Conservation (phyloP, 2,329 filamentous ascomycete species). For the Paracoccidioides lutzii region DNA sequence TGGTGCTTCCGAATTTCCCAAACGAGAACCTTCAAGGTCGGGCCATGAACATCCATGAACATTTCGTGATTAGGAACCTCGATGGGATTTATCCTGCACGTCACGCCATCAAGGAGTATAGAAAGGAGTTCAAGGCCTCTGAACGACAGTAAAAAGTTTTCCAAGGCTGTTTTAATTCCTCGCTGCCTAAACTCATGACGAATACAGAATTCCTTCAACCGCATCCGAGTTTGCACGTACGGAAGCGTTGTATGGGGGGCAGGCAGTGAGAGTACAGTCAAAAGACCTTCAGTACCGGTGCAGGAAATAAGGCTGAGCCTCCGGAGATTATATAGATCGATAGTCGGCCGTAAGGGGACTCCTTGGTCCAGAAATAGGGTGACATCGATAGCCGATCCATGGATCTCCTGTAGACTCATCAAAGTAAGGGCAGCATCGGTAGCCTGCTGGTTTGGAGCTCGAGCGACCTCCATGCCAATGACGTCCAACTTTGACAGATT, state of each 20-base stretch:
- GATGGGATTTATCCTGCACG: neutral
- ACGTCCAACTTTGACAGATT: neutral
- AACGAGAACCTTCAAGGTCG: neutral
- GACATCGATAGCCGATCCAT: no score
- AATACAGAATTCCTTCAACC: slow-evolving; percentile 1
- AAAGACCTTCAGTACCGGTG: neutral
- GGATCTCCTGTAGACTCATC: no score
- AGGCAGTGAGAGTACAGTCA: neutral
- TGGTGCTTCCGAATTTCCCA: slow-evolving; percentile 1
- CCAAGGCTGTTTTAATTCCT: neutral
- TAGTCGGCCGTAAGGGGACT: neutral
- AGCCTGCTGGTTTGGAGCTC: neutral
- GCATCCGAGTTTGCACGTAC: neutral
- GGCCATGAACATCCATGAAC: neutral
- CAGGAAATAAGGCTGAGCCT: slow-evolving; percentile 3
- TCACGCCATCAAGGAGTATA: neutral
- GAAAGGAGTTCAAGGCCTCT: slow-evolving; percentile 1
- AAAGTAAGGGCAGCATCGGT: no score
- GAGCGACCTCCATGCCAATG: neutral
- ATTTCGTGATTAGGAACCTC: neutral
- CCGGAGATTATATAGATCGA: neutral
- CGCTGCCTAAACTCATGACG: neutral
- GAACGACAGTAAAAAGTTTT: neutral
- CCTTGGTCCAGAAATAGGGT: no score
- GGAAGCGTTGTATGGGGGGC: neutral